Evolutionary conservation across 768 basidiomycete species (phyloP), one percentile per base, ranked within the genome.

Genomic region (Gelatoporia subvermispora): DNA sequence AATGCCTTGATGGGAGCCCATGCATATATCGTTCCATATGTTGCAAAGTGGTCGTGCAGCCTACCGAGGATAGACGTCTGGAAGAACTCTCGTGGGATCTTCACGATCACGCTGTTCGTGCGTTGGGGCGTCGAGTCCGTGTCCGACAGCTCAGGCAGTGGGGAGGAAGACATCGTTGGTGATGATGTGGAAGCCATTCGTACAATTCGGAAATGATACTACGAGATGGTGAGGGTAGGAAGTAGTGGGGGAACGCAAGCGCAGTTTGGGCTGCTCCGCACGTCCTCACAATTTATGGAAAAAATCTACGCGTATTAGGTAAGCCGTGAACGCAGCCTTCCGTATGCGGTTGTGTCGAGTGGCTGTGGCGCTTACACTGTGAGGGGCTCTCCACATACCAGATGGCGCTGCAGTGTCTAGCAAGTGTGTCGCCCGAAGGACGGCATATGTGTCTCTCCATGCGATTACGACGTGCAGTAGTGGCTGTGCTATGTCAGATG

Each of bases 1-100:
- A 97, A 92, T 5, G 81, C 83, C 17, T 77, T 79, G 4, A 98
- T 67, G 3, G 93, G 92, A 1, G 88, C 90, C 93, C 94, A 99
- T 57, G 85, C 78, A 59, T 88, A 83, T n/a, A 99, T 81, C 21
- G 75, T 69, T 16, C 96, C 95, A 56, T 85, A 93, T 2, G 73
- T 60, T 3, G 71, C 72, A 62, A 98, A 97, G 61, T 94, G 85
- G 18, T 73, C 67, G 36, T 71, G 75, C 20, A 97, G 72, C 16
- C 86, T 77, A 10, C 76, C 67, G 20, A 93, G 73, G 51, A 88
- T 75, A 0, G 75, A 58, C 5, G 85, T 82, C 31, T 84, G 75
- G 70, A 97, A 95, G 65, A 93, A 90, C 1, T 76, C 69, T 28
- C 72, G 76, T 3, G 93, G 90, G 0, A 98, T 68, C 2, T 79